Evolutionary conservation across 139 green algal species (phyloP).

Genomic region (Tetraselmis striata): DNA sequence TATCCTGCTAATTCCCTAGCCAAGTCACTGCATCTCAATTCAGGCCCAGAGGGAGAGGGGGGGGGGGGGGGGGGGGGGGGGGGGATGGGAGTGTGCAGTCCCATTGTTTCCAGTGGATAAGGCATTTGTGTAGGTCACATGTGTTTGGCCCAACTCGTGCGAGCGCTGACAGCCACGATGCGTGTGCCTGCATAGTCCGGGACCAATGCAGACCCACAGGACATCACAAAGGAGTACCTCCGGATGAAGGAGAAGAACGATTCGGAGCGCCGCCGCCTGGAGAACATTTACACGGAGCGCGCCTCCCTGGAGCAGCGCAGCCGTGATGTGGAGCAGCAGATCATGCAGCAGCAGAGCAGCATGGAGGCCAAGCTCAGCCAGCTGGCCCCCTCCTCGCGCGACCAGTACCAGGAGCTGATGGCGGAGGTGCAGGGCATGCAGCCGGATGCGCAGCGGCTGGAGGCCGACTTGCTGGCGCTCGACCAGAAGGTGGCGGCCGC

Average conservation of each 20-base stretch:
- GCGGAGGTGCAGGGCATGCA: conserved; percentile 22
- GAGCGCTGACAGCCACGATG: no score
- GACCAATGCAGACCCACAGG: conserved; percentile 2
- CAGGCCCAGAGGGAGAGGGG: no score
- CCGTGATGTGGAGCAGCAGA: conserved; percentile 42
- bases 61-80: no score
- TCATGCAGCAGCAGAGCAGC: conserved; percentile 29
- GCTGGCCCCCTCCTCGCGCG: conserved; percentile 40
- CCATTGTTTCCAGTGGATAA: no score
- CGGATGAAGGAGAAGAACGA: conserved; percentile 51
- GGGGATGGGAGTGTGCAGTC: no score
- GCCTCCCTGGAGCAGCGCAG: conserved; percentile 27
- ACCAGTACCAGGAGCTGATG: conserved; percentile 39
- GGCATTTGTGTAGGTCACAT: no score
- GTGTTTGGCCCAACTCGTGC: no score
- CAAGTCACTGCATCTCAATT: no score
- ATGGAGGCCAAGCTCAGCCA: conserved; percentile 45
- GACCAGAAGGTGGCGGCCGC: conserved; percentile 28
- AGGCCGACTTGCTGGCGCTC: conserved; percentile 43
- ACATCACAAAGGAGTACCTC: conserved; percentile 35
- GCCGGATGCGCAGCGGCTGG: conserved; percentile 25
- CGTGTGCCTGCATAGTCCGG: no score
- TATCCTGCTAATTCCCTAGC: no score
- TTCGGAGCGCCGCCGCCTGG: conserved; percentile 35
- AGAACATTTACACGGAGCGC: conserved; percentile 56